Evolutionary conservation across 352 stramenopile species (phyloP), one percentile per base, ranked within the genome.

Genomic region (Globisporangium nodosum): DNA sequence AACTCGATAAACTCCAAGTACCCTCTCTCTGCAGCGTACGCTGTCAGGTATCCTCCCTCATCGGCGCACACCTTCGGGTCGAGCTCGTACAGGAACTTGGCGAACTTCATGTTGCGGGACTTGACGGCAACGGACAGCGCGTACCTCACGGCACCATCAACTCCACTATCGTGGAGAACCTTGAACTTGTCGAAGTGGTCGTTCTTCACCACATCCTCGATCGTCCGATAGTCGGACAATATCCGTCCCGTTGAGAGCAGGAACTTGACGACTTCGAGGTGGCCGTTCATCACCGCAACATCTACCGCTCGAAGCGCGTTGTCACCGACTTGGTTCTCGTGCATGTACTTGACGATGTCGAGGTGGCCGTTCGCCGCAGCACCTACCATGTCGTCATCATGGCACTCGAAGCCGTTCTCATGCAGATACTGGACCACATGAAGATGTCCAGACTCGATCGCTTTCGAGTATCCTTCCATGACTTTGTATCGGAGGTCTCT

Each of bases 381-480:
- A 24, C 21, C 37, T 6, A 11, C 37, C 0, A 42, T 42, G 13
- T 42, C 21, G 21, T 24, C 12, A 13, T 18, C 0, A 9, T 18
- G 1, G 37, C 12, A 18, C 37, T 5, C 16, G 37, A 6, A 42
- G 11, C 13, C 12, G 37, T 42, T 42, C 33, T 39, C 33, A 1
- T 39, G 33, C 33, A 39, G 7, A 5, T 39, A 39, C 33, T 39
- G 33, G 5, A 39, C 55, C 21, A 1, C 21, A 24, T 24, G 21
- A 24, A n/a, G n/a, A n/a, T n/a, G n/a, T n/a, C n/a, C n/a, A n/a
- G n/a, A n/a, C n/a, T n/a, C n/a, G 13, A 43, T 54, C 30, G 52
- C 60, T 27, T 37, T 61, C 53, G 30, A 52, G 56, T 8, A 51
- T 42, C 1, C 9, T 21, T 15, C 63, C n/a, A n/a, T n/a, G n/a